Conservation (phyloP, 306 rosid genomes). For the Amphicarpaea edgeworthii region DNA sequence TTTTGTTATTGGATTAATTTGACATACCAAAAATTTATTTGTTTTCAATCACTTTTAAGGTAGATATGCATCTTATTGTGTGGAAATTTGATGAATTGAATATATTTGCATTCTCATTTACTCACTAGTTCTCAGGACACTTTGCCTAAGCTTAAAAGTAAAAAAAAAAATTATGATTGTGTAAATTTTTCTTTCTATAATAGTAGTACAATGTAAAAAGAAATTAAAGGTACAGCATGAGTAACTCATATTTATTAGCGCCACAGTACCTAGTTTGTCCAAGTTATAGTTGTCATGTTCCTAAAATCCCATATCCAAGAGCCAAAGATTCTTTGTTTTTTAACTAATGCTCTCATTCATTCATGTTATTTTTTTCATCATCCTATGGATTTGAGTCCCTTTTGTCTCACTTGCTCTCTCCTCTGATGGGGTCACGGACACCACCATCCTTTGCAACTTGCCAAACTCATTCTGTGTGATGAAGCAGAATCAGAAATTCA, state of each 20-base stretch:
- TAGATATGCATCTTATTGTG: not conserved
- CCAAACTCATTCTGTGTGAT: slow-evolving; percentile 45
- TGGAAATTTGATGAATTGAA: not conserved
- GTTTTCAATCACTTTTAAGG: not conserved
- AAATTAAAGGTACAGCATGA: not conserved
- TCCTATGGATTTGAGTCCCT: slow-evolving; percentile 39
- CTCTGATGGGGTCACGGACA: slow-evolving; percentile 22
- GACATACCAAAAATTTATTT: not conserved
- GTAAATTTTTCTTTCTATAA: too few relatives aligned
- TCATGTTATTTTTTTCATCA: not conserved
- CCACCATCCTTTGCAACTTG: slow-evolving; percentile 33
- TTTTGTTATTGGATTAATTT: not conserved
- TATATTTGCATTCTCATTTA: not conserved
- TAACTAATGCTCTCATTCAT: slow-evolving; percentile 20
- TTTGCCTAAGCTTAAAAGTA: not conserved
- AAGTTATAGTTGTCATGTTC: slow-evolving; percentile 50
- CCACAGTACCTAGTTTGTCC: slow-evolving; percentile 37
- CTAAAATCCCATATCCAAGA: slow-evolving; percentile 28
- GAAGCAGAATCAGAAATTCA: too few relatives aligned
- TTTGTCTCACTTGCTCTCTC: slow-evolving; percentile 43
- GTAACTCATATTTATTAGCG: slow-evolving; percentile 43
- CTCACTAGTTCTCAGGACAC: not conserved
- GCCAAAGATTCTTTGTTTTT: slow-evolving; percentile 53
- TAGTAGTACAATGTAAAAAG: slow-evolving; percentile 11
- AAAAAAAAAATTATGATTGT: not conserved